A percentile compares a stretch with the other conserved stretches of the same genome.
These are phyloP conservation scores for Solanum appendiculatum DNA, from an alignment of 257 asterid genomes.

Conservation along the genomic window DNA sequence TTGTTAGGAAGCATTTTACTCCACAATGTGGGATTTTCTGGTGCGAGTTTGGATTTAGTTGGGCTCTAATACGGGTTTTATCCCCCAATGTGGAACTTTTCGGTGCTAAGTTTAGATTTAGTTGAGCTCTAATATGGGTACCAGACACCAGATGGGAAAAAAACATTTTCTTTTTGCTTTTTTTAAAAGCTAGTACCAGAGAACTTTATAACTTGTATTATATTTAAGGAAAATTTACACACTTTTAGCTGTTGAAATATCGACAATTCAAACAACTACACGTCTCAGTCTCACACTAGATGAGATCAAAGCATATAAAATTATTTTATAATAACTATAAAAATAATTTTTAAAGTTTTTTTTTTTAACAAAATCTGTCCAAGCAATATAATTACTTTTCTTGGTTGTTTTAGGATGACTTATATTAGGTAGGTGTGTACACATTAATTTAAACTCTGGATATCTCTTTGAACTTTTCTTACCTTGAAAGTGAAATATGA, in stretches of 20 bases:
- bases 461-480: neutral
- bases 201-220: neutral
- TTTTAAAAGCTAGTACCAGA: neutral
- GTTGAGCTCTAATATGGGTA: too few relatives aligned
- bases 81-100: too few relatives aligned
- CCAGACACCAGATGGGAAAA: too few relatives aligned
- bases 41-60: too few relatives aligned
- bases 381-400: neutral
- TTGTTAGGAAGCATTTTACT: too few relatives aligned
- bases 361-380: neutral
- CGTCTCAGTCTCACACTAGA: neutral
- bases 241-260: neutral
- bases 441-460: neutral
- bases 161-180: too few relatives aligned
- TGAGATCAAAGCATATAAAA: neutral
- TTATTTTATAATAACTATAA: too few relatives aligned
- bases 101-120: too few relatives aligned
- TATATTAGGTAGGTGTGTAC: neutral
- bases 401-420: neutral
- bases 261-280: neutral
- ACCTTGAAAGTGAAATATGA: neutral
- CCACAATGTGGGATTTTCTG: too few relatives aligned
- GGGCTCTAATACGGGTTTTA: too few relatives aligned
- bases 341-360: neutral
- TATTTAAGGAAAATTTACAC: neutral